Evolutionary conservation across 2,329 filamentous ascomycete genomes (phyloP), one percentile per base, ranked within the genome.

Genomic region (Chlorencoelia australis): DNA sequence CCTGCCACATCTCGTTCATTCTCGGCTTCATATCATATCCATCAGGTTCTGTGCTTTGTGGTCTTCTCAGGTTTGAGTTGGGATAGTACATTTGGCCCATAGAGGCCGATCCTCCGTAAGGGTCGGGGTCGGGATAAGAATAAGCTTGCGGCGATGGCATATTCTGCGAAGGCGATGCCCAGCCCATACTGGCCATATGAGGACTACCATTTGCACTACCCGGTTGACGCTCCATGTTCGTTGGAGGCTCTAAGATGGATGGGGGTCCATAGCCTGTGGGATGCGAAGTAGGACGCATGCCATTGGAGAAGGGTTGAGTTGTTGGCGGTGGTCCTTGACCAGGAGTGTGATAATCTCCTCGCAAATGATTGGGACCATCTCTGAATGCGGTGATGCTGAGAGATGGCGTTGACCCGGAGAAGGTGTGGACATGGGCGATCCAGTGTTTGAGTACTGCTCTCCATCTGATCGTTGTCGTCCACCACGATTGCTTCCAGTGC

Each of bases 111-210:
- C 73, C 69, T 22, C 71, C 70, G 42, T 79, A 80, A 17, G 75
- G 74, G 49, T 94, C 86, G 0, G 85, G 82, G 49, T 95, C 93
- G 6, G 81, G 76, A 55, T 93, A 94, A 43, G 83, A 77, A 46
- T 86, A 88, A 44, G 68, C 68, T 33, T 73, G 75, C 43, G 87
- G 82, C 7, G 82, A 80, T 24, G 33, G 33, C 37, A 40, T 51
- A 16, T 36, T 39, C 76, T 88, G 82, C 2, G 79, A 75, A 4
- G 87, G 87, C 4, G 87, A 93, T 47, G 86, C 82, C 88, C 89
- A 95, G 37, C 84, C 82, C 44, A 65, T 62, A 33, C 37, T 52
- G 27, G 65, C 63, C 76, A 94, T 85, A 59, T 95, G 88, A 33
- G 89, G 88, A 59, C 87, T 94, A 35, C 83, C 82, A 39, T 68